Conservation (phyloP, 1,284 basidiomycete genomes). For the Tremellales sp. region DNA sequence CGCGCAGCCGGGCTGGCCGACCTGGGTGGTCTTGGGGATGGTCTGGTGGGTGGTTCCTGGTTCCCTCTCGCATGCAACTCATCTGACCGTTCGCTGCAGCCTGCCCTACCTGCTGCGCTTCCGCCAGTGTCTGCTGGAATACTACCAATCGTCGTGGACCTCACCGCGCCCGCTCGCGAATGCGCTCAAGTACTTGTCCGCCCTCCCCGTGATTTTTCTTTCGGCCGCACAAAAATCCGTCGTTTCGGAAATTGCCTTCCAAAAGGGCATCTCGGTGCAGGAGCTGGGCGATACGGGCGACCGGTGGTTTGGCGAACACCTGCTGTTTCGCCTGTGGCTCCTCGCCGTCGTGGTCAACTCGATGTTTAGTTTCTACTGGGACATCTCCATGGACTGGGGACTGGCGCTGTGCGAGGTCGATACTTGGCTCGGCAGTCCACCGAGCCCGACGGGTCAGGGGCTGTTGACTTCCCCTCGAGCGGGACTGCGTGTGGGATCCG, state of each 20-base stretch:
- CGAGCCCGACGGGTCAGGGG: neutral
- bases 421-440: conserved; percentile 37
- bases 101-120: conserved; percentile 88
- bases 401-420: conserved; percentile 64
- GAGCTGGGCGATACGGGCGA: conserved; percentile 48
- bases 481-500: conserved; percentile 1
- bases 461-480: conserved; percentile 6
- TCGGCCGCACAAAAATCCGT: conserved; percentile 78
- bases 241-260: conserved; percentile 56
- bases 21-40: conserved; percentile 73
- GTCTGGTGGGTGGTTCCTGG: conserved; percentile 64
- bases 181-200: conserved; percentile 92
- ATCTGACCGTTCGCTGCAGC: conserved; percentile 50
- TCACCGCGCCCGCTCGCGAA: conserved; percentile 79
- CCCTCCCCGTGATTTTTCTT: conserved; percentile 95
- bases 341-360: conserved; percentile 83
- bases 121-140: conserved; percentile 89
- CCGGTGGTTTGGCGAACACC: conserved; percentile 71
- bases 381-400: conserved; percentile 97
- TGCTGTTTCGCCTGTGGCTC: conserved; percentile 80
- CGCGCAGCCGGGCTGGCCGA: conserved; percentile 58
- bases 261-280: conserved; percentile 51
- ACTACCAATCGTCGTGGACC: conserved; percentile 62
- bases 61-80: neutral
- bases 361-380: conserved; percentile 98